Evolutionary conservation across 1,284 basidiomycete genomes (phyloP), one percentile per base, ranked within the genome.

Genomic region (Paramarasmius palmivorus): DNA sequence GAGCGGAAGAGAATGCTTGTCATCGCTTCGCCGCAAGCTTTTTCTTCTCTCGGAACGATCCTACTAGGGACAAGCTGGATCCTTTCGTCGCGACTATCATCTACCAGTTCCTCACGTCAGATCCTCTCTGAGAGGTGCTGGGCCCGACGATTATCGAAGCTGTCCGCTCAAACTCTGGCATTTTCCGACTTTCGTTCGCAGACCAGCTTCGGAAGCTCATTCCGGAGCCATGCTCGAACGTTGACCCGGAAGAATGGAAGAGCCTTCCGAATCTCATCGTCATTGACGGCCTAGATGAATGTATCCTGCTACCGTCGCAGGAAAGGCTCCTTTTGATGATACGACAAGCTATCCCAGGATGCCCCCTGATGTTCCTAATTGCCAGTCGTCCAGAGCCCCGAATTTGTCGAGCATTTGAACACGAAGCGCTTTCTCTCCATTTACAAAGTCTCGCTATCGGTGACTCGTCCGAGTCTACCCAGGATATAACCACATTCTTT

Each of bases 281-380:
- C 44, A 46, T 46, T 26, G 44, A 46, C 14, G 44, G 44, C 15
- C 25, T 46, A 9, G 44, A 46, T 26, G 44, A 46, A 15, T 46
- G 44, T 15, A 19, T 46, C 10, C 25, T 29, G 4, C 5, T 46
- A 8, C 14, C 9, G 1, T 26, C 22, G 8, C 44, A 46, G 44
- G 29, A 46, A 26, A 46, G 44, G 19, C 44, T 46, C 4, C 44
- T 46, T 29, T 8, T 8, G 14, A 46, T 32, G 25, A 46, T 46
- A 9, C 2, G 7, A 46, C 4, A 26, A 32, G 12, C n/a, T n/a
- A 32, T 29, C 9, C 4, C 44, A 15, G 3, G n/a, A 12, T 29
- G 25, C 29, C 44, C 23, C 44, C 14, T 46, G 10, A 26, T 29
- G n/a, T 46, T 46, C 44, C 26, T 46, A 5, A 32, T 46, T 8